These are phyloP conservation scores for Pyricularia pennisetigena DNA, from an alignment of 2,329 filamentous ascomycete genomes.

Conservation along the genomic window DNA sequence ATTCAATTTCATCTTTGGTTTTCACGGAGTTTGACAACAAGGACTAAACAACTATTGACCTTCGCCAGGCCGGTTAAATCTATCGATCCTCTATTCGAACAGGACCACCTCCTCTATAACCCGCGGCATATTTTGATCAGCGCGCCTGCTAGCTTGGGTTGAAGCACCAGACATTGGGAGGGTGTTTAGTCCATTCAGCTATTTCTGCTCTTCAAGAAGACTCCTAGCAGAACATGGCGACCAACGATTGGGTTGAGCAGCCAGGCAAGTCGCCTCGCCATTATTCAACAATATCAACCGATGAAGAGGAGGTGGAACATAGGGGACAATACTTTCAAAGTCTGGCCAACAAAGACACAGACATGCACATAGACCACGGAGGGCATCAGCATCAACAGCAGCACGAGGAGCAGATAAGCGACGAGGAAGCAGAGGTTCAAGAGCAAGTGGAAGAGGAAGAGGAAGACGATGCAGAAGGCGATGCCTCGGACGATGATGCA, in stretches of 20 bases:
- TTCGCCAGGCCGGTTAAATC: neutral
- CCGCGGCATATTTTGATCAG: neutral
- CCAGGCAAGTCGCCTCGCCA: neutral
- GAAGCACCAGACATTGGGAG: neutral
- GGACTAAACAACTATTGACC: neutral
- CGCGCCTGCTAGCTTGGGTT: neutral
- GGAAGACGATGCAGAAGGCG: slow-evolving; percentile 22
- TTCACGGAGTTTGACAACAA: neutral
- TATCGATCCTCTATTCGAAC: neutral
- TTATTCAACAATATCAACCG: neutral
- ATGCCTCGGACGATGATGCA: slow-evolving; percentile 48
- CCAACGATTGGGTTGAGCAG: neutral
- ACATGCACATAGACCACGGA: neutral
- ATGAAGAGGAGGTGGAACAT: neutral
- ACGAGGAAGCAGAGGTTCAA: slow-evolving; percentile 12
- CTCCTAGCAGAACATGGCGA: neutral
- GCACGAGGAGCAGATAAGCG: neutral
- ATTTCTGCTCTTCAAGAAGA: neutral
- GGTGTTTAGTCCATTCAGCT: neutral
- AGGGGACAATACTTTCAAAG: neutral
- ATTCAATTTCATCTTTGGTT: neutral
- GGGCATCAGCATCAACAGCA: neutral
- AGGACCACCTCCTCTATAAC: neutral
- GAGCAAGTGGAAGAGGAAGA: slow-evolving; percentile 21
- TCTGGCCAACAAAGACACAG: neutral